Base-by-base conservation (phyloP, 169 alveolate genomes). In the Eimeria acervulina region DNA sequence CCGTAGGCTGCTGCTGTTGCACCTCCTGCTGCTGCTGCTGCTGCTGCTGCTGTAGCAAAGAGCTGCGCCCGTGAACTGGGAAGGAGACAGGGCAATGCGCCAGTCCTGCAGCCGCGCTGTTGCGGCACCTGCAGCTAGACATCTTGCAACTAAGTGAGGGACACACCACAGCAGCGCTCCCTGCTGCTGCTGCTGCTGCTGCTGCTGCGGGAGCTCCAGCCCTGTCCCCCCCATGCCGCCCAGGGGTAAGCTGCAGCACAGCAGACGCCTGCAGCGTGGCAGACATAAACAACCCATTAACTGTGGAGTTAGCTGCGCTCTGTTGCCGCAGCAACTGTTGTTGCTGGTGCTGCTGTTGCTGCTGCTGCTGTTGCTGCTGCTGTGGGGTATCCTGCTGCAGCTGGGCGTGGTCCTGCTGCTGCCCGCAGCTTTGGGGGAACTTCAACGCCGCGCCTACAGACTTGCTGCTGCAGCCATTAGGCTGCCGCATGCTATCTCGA, bases 261-360 rank as follows among this genome's bases (percentile, higher is more conserved):
- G 90, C 90, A 28, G 90, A 81, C 6, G 90, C 90, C 72, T 81
- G 90, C 44, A 81, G 44, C 40, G 90, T 81, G 38, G 90, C 90
- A 28, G 90, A 81, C 72, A 81, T 44, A 1, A 47, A 81, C 15
- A 81, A 44, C 4, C 90, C 72, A 26, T 47, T 81, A 5, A 81
- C 90, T 47, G 90, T 81, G 6, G 90, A 81, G 19, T 81, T 63
- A 7, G 44, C 90, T 47, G 44, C 72, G 17, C 72, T 47, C 8
- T 47, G 40, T 47, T 47, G 90, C 42, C 28, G 68, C 68, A 59
- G 68, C 68, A 59, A 3, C 26, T 59, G 68, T n/a, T 59, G 68
- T n/a, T 59, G 68, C 1, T 1, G 70, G 38, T 44, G 47, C 42
- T 81, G 90, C 42, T 51, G 90, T 28, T 44, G 72, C 70, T 81